Percentiles rank a stretch among this genome's conserved stretches.
phyloP scores from a whole-genome alignment of 2,329 filamentous ascomycete genomes.

The Cordyceps militaris region DNA sequence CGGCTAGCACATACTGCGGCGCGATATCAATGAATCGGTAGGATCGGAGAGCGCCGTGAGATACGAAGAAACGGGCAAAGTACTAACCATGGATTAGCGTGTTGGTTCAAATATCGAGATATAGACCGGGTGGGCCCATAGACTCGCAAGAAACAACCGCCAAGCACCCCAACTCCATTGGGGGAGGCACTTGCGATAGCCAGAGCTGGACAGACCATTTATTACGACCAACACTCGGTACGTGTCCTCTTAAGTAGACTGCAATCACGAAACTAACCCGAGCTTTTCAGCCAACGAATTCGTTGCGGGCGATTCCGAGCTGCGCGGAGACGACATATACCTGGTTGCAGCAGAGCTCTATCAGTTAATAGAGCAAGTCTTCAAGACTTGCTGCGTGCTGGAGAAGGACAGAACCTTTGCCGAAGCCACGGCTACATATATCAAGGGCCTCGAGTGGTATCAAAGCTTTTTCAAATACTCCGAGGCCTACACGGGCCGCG shows the following conservation, averaged over 20 bases:
- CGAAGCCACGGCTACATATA: neutral
- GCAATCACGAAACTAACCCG: neutral
- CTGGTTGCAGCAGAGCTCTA: neutral
- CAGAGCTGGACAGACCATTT: conserved; percentile 2
- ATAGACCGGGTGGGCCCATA: neutral
- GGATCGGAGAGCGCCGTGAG: neutral
- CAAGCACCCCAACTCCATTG: neutral
- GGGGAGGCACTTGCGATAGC: neutral
- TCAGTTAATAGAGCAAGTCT: neutral
- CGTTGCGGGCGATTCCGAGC: neutral
- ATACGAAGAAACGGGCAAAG: neutral
- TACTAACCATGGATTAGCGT: neutral
- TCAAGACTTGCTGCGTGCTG: neutral
- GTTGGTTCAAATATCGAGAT: neutral
- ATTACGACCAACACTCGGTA: neutral
- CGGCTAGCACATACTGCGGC: conserved; percentile 1
- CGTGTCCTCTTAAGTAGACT: too few species aligned
- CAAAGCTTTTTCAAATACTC: conserved; percentile 2
- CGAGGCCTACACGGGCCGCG: neutral
- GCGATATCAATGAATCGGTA: conserved; percentile 5
- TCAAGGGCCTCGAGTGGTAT: conserved; percentile 2
- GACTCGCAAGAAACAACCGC: neutral
- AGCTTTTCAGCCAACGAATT: neutral
- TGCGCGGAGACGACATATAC: neutral
- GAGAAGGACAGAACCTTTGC: neutral